Conservation (phyloP, 345 rosid species). For the Kernera saxatilis region DNA sequence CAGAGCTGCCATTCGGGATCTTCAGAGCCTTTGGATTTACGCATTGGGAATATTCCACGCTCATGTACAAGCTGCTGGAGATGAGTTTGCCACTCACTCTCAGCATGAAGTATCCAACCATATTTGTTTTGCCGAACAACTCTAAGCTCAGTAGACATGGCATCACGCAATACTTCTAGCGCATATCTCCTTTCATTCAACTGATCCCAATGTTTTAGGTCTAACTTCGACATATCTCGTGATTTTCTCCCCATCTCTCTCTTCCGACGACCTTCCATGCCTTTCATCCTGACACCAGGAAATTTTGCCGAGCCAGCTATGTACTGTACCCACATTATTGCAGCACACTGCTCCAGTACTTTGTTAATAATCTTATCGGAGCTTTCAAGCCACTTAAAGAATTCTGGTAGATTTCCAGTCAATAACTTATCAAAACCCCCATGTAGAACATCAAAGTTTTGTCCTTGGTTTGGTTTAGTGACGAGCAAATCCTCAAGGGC, state of each 20-base stretch:
- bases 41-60: constrained; percentile 91
- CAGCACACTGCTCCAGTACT: constrained; percentile 95
- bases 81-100: constrained; percentile 98
- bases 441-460: constrained; percentile 69
- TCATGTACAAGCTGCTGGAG: constrained; percentile 97
- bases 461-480: constrained; percentile 87
- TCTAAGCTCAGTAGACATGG: constrained; percentile 97
- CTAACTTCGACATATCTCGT: constrained; percentile 73
- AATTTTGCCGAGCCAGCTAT: constrained; percentile 92
- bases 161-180: constrained; percentile 86
- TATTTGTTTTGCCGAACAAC: constrained; percentile 99
- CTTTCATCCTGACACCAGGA: constrained; percentile 93
- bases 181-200: constrained; percentile 94
- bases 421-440: constrained; percentile 93
- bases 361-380: constrained; percentile 71
- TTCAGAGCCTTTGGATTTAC: constrained; percentile 46
- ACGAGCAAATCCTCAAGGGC: constrained; percentile 87
- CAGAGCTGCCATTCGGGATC: constrained; percentile 99
- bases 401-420: constrained; percentile 66
- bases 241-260: constrained; percentile 91
- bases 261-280: constrained; percentile 88
- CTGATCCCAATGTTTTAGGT: constrained; percentile 91
- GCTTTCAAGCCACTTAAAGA: constrained; percentile 84
- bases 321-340: constrained; percentile 92
- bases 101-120: constrained; percentile 99